These are phyloP conservation scores for Pythium aristosporum DNA, from an alignment of 352 stramenopile genomes.

Conservation along the genomic window DNA sequence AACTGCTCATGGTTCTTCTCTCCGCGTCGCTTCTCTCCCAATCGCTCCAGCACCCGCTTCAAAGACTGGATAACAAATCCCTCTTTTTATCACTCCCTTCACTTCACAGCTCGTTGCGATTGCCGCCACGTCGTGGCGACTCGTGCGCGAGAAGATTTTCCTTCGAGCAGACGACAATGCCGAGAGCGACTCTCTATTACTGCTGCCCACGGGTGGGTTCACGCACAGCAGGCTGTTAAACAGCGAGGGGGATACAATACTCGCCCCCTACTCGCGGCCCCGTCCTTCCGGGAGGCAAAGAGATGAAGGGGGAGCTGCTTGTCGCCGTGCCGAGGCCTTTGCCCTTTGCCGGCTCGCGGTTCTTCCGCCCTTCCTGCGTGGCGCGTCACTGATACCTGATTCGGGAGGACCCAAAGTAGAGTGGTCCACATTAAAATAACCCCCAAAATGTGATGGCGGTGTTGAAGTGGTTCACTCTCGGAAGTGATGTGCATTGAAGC, in stretches of 20 bases:
- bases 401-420: constrained; percentile 5
- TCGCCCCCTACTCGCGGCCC: background rate
- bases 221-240: background rate
- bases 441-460: no score
- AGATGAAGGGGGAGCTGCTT: background rate
- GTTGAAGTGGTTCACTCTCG: constrained; percentile 8
- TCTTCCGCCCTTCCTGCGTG: constrained; percentile 3
- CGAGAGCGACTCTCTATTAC: background rate
- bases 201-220: background rate
- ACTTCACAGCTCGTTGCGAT: background rate
- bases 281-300: background rate
- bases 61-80: background rate
- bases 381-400: constrained; percentile 8
- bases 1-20: no score
- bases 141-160: background rate
- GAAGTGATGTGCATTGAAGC: no score
- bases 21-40: no score
- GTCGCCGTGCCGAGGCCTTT: background rate
- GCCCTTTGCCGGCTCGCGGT: constrained; percentile 13
- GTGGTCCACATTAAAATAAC: constrained; percentile 11
- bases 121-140: background rate
- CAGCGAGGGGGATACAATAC: background rate
- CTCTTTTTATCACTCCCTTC: background rate
- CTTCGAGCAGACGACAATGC: background rate
- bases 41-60: no score